These are phyloP conservation scores for Ogataea allantospora DNA, from an alignment of 805 yeast genomes.

Conservation along the genomic window DNA sequence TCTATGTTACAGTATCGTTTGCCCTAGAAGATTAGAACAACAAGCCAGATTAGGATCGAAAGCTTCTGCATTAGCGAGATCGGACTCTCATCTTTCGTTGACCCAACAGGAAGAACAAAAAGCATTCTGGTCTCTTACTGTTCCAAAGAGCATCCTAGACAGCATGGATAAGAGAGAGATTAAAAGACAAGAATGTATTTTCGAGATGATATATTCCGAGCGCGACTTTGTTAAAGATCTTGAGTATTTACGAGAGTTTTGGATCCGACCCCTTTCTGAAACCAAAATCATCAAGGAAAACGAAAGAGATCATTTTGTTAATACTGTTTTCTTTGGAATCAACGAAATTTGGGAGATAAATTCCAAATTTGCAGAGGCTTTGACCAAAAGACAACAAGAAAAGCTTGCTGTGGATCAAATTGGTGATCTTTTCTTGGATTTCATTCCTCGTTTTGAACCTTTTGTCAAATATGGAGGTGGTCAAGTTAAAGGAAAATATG, in stretches of 20 bases:
- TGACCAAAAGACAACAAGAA: conserved; percentile 81
- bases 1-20: conserved; percentile 90
- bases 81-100: conserved; percentile 65
- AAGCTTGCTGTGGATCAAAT: conserved; percentile 80
- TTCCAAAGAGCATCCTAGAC: conserved; percentile 74
- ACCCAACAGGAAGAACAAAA: conserved; percentile 78
- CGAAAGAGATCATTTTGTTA: conserved; percentile 86
- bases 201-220: conserved; percentile 91
- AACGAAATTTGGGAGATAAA: conserved; percentile 84
- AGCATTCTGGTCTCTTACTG: conserved; percentile 92
- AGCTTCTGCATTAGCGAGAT: conserved; percentile 77
- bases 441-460: conserved; percentile 84
- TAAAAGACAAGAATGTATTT: conserved; percentile 92
- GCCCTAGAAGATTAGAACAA: conserved; percentile 94
- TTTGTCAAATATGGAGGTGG: conserved; percentile 92
- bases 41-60: conserved; percentile 89
- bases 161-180: conserved; percentile 79
- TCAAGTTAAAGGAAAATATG: conserved; percentile 91
- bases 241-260: conserved; percentile 88
- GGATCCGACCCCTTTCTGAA: conserved; percentile 87
- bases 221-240: conserved; percentile 92
- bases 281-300: conserved; percentile 84
- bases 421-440: conserved; percentile 85
- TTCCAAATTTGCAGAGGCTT: conserved; percentile 80
- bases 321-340: conserved; percentile 89